Conservation (phyloP, 768 basidiomycete genomes). For the Myochromella boudieri region DNA sequence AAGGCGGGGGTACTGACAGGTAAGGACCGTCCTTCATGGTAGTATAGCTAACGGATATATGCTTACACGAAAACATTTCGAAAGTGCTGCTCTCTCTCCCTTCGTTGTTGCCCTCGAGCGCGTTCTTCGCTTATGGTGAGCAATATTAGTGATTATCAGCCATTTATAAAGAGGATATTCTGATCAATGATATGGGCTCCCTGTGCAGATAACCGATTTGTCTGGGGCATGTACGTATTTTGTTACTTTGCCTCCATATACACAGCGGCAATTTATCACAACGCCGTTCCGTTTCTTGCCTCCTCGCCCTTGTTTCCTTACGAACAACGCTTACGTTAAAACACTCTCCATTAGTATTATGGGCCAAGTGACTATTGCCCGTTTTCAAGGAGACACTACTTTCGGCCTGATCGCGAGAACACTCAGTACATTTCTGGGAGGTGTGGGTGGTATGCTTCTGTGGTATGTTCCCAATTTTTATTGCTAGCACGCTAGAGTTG, state of each 20-base stretch:
- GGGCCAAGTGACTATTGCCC: constrained; percentile 69
- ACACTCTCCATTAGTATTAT: constrained; percentile 73
- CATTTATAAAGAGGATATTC: too few species aligned
- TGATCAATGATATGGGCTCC: too few species aligned
- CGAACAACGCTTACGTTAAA: too few species aligned
- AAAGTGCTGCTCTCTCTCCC: constrained; percentile 63
- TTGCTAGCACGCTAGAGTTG: neutral
- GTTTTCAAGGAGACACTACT: constrained; percentile 75
- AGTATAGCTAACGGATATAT: too few species aligned
- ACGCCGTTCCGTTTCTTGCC: too few species aligned
- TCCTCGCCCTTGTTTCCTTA: too few species aligned
- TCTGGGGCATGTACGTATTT: constrained; percentile 65
- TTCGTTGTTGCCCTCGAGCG: constrained; percentile 52
- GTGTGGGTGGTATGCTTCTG: constrained; percentile 58
- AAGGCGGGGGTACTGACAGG: constrained; percentile 70
- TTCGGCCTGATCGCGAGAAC: constrained; percentile 65
- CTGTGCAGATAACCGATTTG: constrained; percentile 63
- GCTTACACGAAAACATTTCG: too few species aligned
- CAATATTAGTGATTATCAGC: too few species aligned
- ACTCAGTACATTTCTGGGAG: constrained; percentile 64
- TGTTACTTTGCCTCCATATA: too few species aligned
- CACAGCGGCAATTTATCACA: too few species aligned
- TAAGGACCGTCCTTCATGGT: too few species aligned
- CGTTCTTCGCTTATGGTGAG: constrained; percentile 59
- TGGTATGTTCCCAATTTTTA: constrained; percentile 53